phyloP scores from a whole-genome alignment of 2,329 filamentous ascomycete species.

The Sporothrix luriei region DNA sequence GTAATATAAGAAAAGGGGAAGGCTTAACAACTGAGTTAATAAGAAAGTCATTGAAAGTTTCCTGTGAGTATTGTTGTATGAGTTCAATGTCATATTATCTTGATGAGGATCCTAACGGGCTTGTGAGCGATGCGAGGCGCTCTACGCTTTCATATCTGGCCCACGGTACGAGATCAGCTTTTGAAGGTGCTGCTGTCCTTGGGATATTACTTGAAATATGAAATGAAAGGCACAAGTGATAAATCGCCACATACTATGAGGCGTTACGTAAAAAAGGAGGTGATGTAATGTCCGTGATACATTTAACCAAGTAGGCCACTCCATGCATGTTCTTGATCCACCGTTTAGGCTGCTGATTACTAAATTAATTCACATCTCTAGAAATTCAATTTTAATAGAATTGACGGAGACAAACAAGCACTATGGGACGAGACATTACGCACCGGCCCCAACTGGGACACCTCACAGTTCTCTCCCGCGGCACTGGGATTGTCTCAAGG shows the following conservation, averaged over 20 bases:
- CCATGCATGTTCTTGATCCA: no score
- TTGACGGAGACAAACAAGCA: not conserved
- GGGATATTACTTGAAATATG: not conserved
- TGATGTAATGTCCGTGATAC: constrained; percentile 5
- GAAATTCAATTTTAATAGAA: not conserved
- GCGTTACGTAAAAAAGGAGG: not conserved
- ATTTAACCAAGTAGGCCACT: not conserved
- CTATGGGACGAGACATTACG: not conserved
- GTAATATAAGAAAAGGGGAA: not conserved
- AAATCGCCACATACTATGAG: not conserved
- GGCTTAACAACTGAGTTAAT: not conserved
- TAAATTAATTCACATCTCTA: not conserved
- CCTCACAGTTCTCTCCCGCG: not conserved
- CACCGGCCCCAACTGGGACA: constrained; percentile 2
- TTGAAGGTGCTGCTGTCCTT: constrained; percentile 2
- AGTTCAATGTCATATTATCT: no score
- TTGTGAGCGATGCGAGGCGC: not conserved
- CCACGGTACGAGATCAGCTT: not conserved
- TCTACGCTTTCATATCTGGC: not conserved
- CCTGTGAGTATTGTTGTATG: not conserved
- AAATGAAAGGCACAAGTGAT: not conserved
- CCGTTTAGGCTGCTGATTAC: not conserved
- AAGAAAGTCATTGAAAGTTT: not conserved
- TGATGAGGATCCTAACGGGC: not conserved
- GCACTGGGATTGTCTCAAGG: not conserved